Evolutionary conservation across 2,329 filamentous ascomycete species (phyloP).

Genomic region (Aspergillus uvarum): DNA sequence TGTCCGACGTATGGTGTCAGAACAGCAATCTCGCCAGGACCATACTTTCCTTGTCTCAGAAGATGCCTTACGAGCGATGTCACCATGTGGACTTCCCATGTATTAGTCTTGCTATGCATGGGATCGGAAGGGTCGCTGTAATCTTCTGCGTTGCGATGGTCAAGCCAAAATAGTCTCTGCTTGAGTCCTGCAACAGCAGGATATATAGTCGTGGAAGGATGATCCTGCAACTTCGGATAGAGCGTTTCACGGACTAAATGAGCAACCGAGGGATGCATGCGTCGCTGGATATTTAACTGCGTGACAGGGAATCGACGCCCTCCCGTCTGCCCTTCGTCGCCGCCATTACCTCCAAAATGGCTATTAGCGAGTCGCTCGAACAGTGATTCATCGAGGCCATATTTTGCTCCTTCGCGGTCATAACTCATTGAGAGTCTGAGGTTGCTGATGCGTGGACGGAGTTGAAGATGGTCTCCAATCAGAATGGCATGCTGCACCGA

Average conservation of each 20-base stretch:
- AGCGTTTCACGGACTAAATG: constrained; percentile 5
- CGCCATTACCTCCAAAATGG: not conserved
- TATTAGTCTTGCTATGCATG: constrained; percentile 18
- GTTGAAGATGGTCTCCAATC: constrained; percentile 14
- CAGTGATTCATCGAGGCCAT: constrained; percentile 7
- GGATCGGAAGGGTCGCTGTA: constrained; percentile 6
- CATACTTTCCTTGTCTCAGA: constrained; percentile 23
- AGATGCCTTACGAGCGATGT: constrained; percentile 23
- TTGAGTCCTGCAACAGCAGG: constrained; percentile 7
- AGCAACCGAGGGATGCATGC: constrained; percentile 10
- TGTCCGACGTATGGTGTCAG: constrained; percentile 23
- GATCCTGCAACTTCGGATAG: constrained; percentile 10
- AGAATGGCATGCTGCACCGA: constrained; percentile 11
- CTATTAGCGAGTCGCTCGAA: constrained; percentile 9
- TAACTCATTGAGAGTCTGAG: constrained; percentile 1
- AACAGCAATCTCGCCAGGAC: constrained; percentile 22
- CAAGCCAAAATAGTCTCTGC: constrained; percentile 23
- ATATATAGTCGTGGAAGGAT: not conserved
- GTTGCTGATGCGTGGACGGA: constrained; percentile 9
- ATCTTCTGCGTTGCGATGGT: constrained; percentile 18
- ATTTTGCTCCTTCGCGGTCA: not conserved
- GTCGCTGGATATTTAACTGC: constrained; percentile 7
- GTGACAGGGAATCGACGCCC: constrained; percentile 4
- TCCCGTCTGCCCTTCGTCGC: not conserved
- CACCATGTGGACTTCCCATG: constrained; percentile 23